Base-by-base conservation (phyloP, 106 monocot species). In the Hemerocallis citrina region DNA sequence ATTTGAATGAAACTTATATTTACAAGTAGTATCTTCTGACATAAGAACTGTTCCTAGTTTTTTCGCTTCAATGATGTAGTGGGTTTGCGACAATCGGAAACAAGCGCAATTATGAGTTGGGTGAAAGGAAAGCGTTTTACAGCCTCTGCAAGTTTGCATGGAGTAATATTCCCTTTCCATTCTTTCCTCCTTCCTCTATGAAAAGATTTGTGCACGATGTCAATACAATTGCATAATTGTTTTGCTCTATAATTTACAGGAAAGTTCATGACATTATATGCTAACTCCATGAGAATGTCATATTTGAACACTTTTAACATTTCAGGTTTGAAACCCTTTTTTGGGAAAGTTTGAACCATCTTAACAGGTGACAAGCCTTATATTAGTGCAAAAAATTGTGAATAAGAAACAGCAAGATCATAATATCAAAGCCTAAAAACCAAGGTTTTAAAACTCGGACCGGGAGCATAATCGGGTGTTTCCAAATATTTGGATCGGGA, bases 81-180 rank as follows among this genome's bases (percentile, higher is more conserved):
- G 45, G 51, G 45, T 55, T 49, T 67, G 47, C 78, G 87, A 35
- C 96, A 96, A 75, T 87, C 96, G 61, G 96, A 96, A 79, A 96
- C 96, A 50, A 81, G 44, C 74, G 96, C 96, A 45, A 74, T 96
- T 65, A 96, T 96, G 91, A 75, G 29, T 23, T 96, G 96, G 96
- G 52, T 81, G 29, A 74, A 69, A 70, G 74, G 79, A 51, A 59
- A 55, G 34, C 73, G 75, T 42, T 96, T 91, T 63, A 88, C 87
- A 12, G 91, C 91, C 21, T 96, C 96, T 69, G 96, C 96, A 71
- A 96, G 96, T 75, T 75, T 96, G 58, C 96, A 96, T 68, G 96
- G 96, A 87, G 96, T 96, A 91, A 70, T 2, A 34, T 64, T 17
- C 4, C 17, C 11, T 63, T 58, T 43, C 37, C 37, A 16, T 34